phyloP scores from a whole-genome alignment of 2,329 filamentous ascomycete genomes.

The Zymoseptoria tritici region DNA sequence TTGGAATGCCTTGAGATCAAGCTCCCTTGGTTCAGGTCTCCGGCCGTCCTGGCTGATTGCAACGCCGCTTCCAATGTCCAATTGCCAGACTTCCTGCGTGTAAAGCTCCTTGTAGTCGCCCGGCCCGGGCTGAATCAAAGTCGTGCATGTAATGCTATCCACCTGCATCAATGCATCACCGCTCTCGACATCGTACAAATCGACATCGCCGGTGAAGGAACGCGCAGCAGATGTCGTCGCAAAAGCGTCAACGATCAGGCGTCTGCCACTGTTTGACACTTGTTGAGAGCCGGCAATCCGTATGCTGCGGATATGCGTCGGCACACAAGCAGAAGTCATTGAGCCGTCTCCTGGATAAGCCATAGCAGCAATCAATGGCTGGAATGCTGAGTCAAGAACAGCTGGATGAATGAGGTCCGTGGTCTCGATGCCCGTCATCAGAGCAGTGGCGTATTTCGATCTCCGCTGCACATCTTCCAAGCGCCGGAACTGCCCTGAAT shows the following conservation, averaged over 20 bases:
- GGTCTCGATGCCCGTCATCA: background rate
- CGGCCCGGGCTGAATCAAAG: conserved; percentile 3
- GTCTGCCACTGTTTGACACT: conserved; percentile 2
- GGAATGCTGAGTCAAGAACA: conserved; percentile 27
- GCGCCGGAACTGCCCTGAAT: conserved; percentile 1
- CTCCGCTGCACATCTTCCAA: background rate
- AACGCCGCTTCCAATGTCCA: conserved; percentile 4
- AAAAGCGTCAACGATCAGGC: conserved; percentile 5
- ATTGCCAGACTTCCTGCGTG: conserved; percentile 1
- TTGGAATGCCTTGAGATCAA: conserved; percentile 2
- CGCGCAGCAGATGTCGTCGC: conserved; percentile 1
- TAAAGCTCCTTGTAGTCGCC: conserved; percentile 4
- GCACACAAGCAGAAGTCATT: conserved; percentile 3
- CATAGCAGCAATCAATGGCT: conserved; percentile 26
- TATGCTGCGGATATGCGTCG: conserved; percentile 2
- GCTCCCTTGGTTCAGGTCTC: conserved; percentile 1
- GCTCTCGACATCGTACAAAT: conserved; percentile 3
- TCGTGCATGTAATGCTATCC: conserved; percentile 3
- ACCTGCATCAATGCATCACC: conserved; percentile 7
- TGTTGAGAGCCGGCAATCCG: conserved; percentile 3
- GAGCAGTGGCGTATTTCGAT: background rate
- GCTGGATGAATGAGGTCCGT: conserved; percentile 25
- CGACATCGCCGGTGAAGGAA: conserved; percentile 3
- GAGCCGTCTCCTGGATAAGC: conserved; percentile 16
- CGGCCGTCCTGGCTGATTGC: conserved; percentile 1